A percentile compares a stretch with the other conserved stretches of the same genome.
phyloP scores from a whole-genome alignment of 352 stramenopile species.

The Phytophthora quininea region DNA sequence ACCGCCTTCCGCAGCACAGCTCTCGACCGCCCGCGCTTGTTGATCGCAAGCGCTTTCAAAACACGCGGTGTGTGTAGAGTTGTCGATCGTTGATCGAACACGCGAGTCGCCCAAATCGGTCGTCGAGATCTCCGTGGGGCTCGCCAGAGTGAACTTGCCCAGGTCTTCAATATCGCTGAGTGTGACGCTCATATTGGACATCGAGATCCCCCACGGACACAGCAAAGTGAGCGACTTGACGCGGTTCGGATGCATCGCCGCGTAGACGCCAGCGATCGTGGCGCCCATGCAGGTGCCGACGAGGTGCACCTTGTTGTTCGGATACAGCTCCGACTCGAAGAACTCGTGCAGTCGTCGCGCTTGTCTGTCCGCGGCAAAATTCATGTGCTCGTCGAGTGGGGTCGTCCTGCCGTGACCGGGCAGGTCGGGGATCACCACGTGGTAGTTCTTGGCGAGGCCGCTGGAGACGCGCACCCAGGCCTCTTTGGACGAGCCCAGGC shows the following conservation, averaged over 20 bases:
- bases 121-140: conserved; percentile 53
- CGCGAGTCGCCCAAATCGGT: conserved; percentile 40
- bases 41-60: conserved; percentile 32
- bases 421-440: conserved; percentile 66
- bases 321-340: conserved; percentile 51
- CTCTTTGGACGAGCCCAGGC: conserved; percentile 70
- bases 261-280: conserved; percentile 70
- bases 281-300: conserved; percentile 76
- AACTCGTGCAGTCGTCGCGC: conserved; percentile 62
- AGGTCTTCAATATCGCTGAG: conserved; percentile 57
- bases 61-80: conserved; percentile 35
- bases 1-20: conserved; percentile 62
- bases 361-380: conserved; percentile 57
- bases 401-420: conserved; percentile 64
- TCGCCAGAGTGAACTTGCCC: conserved; percentile 55
- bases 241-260: conserved; percentile 60
- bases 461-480: conserved; percentile 59
- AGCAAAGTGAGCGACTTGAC: conserved; percentile 69
- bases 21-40: conserved; percentile 31
- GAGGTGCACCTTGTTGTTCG: conserved; percentile 65
- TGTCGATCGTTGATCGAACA: conserved; percentile 20
- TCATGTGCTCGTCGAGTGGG: conserved; percentile 46
- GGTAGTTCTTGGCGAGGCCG: conserved; percentile 47
- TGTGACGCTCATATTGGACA: conserved; percentile 62
- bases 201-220: conserved; percentile 67